Evolutionary conservation across 768 basidiomycete species (phyloP), one percentile per base, ranked within the genome.

Genomic region (Auricularia heimuer): DNA sequence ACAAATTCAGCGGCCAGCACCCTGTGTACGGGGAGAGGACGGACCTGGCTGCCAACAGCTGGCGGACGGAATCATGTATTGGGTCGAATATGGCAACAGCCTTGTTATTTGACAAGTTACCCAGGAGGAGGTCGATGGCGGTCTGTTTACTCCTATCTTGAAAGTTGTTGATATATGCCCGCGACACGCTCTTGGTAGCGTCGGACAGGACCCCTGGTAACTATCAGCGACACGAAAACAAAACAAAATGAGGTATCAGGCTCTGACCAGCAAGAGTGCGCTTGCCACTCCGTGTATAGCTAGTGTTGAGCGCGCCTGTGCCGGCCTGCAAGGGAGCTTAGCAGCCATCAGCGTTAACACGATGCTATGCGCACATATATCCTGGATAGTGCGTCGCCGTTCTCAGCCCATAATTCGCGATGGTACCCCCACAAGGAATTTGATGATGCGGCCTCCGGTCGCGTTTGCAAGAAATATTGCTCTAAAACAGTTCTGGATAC

Each of bases 151-250:
- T 86, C 73, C 92, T 91, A 73, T 99, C 97, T 70, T 95, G 90
- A 73, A 99, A 97, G 73, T 98, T 98, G 71, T 95, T 97, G 71
- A 98, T 96, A 71, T 98, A 99, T 44, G 95, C 95, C 66, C 96
- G 85, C 3, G 92, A 93, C 37, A 93, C 90, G 70, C 92, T 95
- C 75, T 99, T 99, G 3, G 94, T 96, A 3, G 96, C 97, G 77
- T 99, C 95, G 4, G 93, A 94, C 29, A 99, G 76, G 51, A 98
- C 84, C 60, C 96, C 95, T 83, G 74, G 64, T 16, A 35, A 35
- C 18, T 63, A 65, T 66, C 62, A 24, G 64, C 65, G 34, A 63
- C 62, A 64, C 35, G 70, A 51, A 62, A 64, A 64, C 37, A 47
- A 39, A 16, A 39, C 51, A 61, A 11, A 35, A 11, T 42, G 34